Percentiles rank a stretch among this genome's conserved stretches.
Evolutionary conservation across 495 filamentous ascomycete species (phyloP).

Genomic region (Hyaloscypha hepaticicola): DNA sequence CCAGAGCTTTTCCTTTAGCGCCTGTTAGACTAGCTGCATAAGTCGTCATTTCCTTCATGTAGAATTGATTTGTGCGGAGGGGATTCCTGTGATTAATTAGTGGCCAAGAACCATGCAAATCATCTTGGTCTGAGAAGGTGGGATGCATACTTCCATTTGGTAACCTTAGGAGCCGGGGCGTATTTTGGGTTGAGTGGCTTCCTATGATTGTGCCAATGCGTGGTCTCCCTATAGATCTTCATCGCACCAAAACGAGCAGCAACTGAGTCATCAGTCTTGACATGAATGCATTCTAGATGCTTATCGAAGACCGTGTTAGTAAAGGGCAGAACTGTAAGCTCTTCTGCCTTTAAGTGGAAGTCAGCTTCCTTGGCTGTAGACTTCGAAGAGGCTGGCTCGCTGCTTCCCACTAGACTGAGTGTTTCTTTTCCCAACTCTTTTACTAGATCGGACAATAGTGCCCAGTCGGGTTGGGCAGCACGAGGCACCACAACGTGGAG

Average conservation of each 20-base stretch:
- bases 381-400: constrained; percentile 9
- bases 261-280: constrained; percentile 38
- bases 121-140: neutral
- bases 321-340: constrained; percentile 56
- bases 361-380: constrained; percentile 9
- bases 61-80: constrained; percentile 44
- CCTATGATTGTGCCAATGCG: constrained; percentile 65
- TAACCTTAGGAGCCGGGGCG: constrained; percentile 22
- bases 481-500: constrained; percentile 25
- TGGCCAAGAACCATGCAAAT: neutral
- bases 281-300: constrained; percentile 52
- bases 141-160: constrained; percentile 31
- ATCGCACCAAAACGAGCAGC: constrained; percentile 25
- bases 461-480: constrained; percentile 30
- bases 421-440: constrained; percentile 15
- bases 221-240: constrained; percentile 55
- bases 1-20: constrained; percentile 57
- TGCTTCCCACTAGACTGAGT: constrained; percentile 24
- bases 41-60: constrained; percentile 59
- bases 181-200: constrained; percentile 46
- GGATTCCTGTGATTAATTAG: constrained; percentile 24
- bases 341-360: constrained; percentile 10
- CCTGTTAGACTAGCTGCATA: constrained; percentile 74
- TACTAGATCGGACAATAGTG: constrained; percentile 13
- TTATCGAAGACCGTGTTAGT: constrained; percentile 56